Evolutionary conservation across 2,329 filamentous ascomycete genomes (phyloP).

Genomic region (Cladophialophora psammophila): DNA sequence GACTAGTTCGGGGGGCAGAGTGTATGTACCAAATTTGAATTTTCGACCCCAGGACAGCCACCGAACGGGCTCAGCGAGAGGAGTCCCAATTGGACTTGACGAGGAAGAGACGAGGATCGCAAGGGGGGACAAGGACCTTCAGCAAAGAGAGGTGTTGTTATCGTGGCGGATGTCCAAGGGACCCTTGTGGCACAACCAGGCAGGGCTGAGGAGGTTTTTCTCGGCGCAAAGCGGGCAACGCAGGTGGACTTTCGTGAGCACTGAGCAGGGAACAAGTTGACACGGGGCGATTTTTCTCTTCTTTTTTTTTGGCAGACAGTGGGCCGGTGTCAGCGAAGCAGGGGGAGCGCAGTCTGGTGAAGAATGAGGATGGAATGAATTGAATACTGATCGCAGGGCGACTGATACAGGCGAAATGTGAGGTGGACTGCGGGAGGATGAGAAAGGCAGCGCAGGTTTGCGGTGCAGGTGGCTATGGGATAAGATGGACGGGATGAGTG

Average conservation of each 20-base stretch:
- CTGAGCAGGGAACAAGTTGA: slow-evolving; percentile 13
- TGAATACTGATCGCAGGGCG: slow-evolving; percentile 21
- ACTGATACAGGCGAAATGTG: slow-evolving; percentile 16
- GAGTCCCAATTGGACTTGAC: slow-evolving; percentile 15
- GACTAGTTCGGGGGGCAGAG: slow-evolving; percentile 17
- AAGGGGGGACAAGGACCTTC: slow-evolving; percentile 14
- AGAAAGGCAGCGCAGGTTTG: slow-evolving; percentile 15
- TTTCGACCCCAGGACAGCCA: slow-evolving; percentile 24
- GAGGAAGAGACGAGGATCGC: slow-evolving; percentile 15
- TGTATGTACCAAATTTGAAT: slow-evolving; percentile 30
- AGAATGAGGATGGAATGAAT: slow-evolving; percentile 6
- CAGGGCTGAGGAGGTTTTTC: slow-evolving; percentile 33
- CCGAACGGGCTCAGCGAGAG: slow-evolving; percentile 28
- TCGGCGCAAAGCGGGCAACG: slow-evolving; percentile 31
- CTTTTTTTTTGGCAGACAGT: background rate
- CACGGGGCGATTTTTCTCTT: slow-evolving; percentile 19
- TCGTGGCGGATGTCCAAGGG: slow-evolving; percentile 29
- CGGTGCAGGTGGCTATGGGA: slow-evolving; percentile 11
- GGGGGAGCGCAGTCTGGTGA: background rate
- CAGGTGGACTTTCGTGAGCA: slow-evolving; percentile 22
- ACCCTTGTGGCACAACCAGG: slow-evolving; percentile 31
- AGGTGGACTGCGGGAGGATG: slow-evolving; percentile 14
- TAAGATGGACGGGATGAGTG: slow-evolving; percentile 25
- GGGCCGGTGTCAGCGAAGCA: background rate
- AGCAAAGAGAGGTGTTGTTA: slow-evolving; percentile 27